Percentiles rank a stretch among this genome's conserved stretches.
phyloP scores from a whole-genome alignment of 257 asterid genomes.

The Voacanga thouarsii region DNA sequence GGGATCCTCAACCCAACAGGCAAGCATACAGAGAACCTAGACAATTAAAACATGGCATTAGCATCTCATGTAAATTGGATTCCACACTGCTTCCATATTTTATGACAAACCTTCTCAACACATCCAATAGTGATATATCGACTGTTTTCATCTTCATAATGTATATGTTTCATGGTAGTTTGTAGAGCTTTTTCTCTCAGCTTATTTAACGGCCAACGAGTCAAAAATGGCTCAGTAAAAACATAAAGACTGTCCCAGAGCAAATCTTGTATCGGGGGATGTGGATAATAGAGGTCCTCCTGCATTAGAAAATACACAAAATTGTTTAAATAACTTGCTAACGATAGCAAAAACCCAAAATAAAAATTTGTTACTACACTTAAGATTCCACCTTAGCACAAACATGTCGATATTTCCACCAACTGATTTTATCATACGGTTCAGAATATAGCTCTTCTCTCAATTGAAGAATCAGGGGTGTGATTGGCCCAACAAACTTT shows the following conservation, averaged over 20 bases:
- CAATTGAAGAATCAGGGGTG: conserved; percentile 21
- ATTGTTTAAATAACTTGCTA: neutral
- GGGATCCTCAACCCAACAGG: conserved; percentile 48
- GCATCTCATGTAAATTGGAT: neutral
- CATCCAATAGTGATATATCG: conserved; percentile 33
- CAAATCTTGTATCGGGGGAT: conserved; percentile 29
- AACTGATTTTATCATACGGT: conserved; percentile 27
- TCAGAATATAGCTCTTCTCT: conserved; percentile 31
- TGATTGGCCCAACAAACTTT: conserved; percentile 35
- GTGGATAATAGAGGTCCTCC: conserved; percentile 37
- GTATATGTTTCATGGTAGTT: conserved; percentile 31
- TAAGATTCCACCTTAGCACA: conserved; percentile 34
- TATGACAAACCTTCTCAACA: conserved; percentile 27
- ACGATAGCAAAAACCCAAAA: neutral
- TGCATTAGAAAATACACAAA: conserved; percentile 1
- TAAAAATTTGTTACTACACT: neutral
- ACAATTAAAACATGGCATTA: neutral
- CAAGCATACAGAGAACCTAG: conserved; percentile 25
- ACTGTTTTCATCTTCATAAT: conserved; percentile 36
- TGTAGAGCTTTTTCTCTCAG: conserved; percentile 33
- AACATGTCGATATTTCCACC: conserved; percentile 25
- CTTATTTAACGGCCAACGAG: conserved; percentile 36
- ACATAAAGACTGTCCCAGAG: conserved; percentile 30
- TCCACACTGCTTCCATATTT: neutral
- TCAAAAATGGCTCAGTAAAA: conserved; percentile 26